Evolutionary conservation across 2,329 filamentous ascomycete species (phyloP), one percentile per base, ranked within the genome.

Genomic region (Thelonectria olida): DNA sequence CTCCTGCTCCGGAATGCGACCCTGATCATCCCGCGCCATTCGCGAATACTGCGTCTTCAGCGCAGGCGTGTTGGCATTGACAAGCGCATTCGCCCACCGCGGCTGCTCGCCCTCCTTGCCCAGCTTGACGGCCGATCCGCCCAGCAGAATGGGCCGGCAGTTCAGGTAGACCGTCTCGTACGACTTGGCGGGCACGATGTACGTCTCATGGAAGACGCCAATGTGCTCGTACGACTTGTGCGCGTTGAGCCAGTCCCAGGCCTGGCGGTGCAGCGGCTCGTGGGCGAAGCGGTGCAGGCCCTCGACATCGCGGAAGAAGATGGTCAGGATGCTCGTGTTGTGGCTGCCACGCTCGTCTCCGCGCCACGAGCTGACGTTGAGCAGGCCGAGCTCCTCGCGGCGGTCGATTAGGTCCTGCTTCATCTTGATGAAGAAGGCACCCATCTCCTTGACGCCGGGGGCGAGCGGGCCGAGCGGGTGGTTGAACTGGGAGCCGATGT

Each of bases 151-250:
- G 1, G 80, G 80, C 54, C 67, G 72, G 64, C 78, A 79, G 60
- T 84, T 81, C 7, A 78, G 63, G 66, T 86, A 86, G 20, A 87
- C 75, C 2, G 75, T 81, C 78, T 88, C 85, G 73, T 83, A 85
- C 8, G 74, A 73, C 4, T 78, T 76, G 3, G 74, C 72, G 1
- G 78, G 78, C 5, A 81, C 79, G 23, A 78, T 73, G 64, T 83
- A 87, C 0, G 81, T 79, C 78, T 88, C 85, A 68, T 88, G 85
- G 61, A 78, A 87, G 64, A 87, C 82, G 5, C 79, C 79, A 22
- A 87, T 67, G 62, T 84, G 77, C 23, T 69, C 66, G 39, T 27
- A 8, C 12, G 74, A 62, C 23, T 78, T 67, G 44, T 69, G 71
- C 51, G 68, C 72, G 54, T 79, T 77, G 71, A 80, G 84, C 80